These are phyloP conservation scores for Ogataea haglerorum DNA, from an alignment of 805 yeast species.

Conservation along the genomic window DNA sequence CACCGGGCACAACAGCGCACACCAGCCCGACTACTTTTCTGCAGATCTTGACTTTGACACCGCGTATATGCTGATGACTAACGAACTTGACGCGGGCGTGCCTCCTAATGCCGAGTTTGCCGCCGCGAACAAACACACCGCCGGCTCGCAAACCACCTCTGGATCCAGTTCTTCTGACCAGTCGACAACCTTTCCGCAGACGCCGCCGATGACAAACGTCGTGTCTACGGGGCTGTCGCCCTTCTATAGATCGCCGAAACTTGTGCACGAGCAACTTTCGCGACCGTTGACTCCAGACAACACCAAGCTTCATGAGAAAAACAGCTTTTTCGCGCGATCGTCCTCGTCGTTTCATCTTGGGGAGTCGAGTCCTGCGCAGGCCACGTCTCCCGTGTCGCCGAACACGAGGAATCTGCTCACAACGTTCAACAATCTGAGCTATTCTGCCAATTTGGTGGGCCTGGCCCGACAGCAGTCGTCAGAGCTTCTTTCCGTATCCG, in stretches of 20 bases:
- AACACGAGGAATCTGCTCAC: slow-evolving; percentile 30
- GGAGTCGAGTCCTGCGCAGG: neutral
- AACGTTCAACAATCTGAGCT: slow-evolving; percentile 28
- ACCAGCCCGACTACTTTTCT: slow-evolving; percentile 17
- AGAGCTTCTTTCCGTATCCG: slow-evolving; percentile 33
- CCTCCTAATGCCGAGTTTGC: slow-evolving; percentile 3
- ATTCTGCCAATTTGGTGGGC: slow-evolving; percentile 15
- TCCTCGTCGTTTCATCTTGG: neutral
- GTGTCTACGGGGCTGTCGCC: slow-evolving; percentile 15
- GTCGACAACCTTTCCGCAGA: slow-evolving; percentile 7
- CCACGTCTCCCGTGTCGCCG: slow-evolving; percentile 30
- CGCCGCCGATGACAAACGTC: slow-evolving; percentile 11
- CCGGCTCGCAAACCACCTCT: slow-evolving; percentile 1
- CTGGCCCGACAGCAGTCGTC: slow-evolving; percentile 13
- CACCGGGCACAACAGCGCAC: neutral
- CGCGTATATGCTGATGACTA: slow-evolving; percentile 33
- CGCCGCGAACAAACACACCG: slow-evolving; percentile 1
- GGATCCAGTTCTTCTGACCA: slow-evolving; percentile 12
- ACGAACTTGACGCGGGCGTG: slow-evolving; percentile 17
- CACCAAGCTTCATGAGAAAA: neutral
- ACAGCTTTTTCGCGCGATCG: neutral
- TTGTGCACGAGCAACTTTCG: slow-evolving; percentile 8
- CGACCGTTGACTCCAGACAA: slow-evolving; percentile 8
- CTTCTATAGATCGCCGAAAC: slow-evolving; percentile 12
- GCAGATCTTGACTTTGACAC: slow-evolving; percentile 36